Conservation (phyloP, 768 basidiomycete genomes). For the Agrocybe pediades region DNA sequence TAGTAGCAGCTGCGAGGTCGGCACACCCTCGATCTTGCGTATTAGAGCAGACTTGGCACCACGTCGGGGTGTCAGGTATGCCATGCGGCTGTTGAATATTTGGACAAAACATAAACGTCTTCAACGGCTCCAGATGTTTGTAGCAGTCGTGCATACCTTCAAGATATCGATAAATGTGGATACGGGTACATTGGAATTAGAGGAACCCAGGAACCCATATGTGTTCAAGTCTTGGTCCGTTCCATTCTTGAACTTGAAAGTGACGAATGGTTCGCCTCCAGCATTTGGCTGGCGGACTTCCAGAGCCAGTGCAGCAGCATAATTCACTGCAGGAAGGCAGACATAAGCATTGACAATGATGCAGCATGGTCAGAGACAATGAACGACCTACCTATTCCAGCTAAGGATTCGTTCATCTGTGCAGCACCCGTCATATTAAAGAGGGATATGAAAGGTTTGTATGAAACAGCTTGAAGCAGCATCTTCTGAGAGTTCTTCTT, state of each 20-base stretch:
- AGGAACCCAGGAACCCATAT: slow-evolving; percentile 45
- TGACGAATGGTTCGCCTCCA: slow-evolving; percentile 50
- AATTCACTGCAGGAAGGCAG: slow-evolving; percentile 48
- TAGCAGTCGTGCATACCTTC: too few relatives aligned
- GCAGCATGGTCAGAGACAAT: not conserved
- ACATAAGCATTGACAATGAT: not conserved
- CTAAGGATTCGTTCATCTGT: slow-evolving; percentile 49
- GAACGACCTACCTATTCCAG: slow-evolving; percentile 53
- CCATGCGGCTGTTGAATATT: slow-evolving; percentile 38
- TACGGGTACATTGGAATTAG: slow-evolving; percentile 48
- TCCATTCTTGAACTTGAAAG: slow-evolving; percentile 74
- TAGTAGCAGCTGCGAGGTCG: slow-evolving; percentile 39
- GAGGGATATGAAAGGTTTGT: slow-evolving; percentile 77
- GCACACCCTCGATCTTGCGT: slow-evolving; percentile 58
- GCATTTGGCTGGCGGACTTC: slow-evolving; percentile 56
- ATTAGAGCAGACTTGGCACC: slow-evolving; percentile 65
- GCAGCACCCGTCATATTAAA: slow-evolving; percentile 76
- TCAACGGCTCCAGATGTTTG: too few relatives aligned
- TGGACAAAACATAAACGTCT: not conserved
- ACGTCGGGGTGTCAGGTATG: slow-evolving; percentile 53
- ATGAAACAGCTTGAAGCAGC: slow-evolving; percentile 60
- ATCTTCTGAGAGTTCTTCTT: slow-evolving; percentile 55
- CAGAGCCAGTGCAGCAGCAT: slow-evolving; percentile 56
- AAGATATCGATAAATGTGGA: slow-evolving; percentile 48
- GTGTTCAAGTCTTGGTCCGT: slow-evolving; percentile 50